Evolutionary conservation across 192 early-diverging fungal species (phyloP).

Genomic region (Backusella circina): DNA sequence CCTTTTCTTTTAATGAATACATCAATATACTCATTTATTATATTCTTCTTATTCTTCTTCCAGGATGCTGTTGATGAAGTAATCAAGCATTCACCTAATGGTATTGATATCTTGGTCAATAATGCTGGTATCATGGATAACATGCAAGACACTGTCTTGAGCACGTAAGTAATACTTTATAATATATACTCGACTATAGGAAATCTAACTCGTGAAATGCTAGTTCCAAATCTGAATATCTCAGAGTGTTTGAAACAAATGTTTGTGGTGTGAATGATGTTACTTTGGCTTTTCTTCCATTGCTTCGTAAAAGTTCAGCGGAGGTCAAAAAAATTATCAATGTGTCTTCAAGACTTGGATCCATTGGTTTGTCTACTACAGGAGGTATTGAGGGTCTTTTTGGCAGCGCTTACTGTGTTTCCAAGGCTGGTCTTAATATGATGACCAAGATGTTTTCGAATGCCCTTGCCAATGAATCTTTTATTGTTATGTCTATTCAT

Average conservation of each 20-base stretch:
- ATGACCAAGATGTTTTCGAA: conserved; percentile 1
- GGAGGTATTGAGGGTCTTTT: neutral
- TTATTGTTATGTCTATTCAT: conserved; percentile 11
- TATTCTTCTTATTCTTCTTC: neutral
- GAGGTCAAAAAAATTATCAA: conserved; percentile 23
- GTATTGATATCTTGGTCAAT: conserved; percentile 35
- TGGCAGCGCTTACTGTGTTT: conserved; percentile 14
- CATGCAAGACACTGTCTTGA: neutral
- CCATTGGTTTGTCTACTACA: neutral
- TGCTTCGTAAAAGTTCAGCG: conserved; percentile 8
- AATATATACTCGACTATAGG: no score
- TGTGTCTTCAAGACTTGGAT: conserved; percentile 32
- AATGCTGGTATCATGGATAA: conserved; percentile 20
- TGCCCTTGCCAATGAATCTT: neutral
- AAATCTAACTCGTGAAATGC: neutral
- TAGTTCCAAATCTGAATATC: conserved; percentile 11
- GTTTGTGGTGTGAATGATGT: conserved; percentile 22
- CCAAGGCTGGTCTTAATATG: conserved; percentile 28
- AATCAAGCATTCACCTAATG: conserved; percentile 12
- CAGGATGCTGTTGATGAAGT: conserved; percentile 23
- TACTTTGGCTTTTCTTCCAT: conserved; percentile 12
- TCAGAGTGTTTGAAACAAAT: conserved; percentile 28
- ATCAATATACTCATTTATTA: no score
- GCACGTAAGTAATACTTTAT: conserved; percentile 7
- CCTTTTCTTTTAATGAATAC: neutral